These are phyloP conservation scores for Aspergillus sergii DNA, from an alignment of 2,329 filamentous ascomycete genomes.

Conservation along the genomic window DNA sequence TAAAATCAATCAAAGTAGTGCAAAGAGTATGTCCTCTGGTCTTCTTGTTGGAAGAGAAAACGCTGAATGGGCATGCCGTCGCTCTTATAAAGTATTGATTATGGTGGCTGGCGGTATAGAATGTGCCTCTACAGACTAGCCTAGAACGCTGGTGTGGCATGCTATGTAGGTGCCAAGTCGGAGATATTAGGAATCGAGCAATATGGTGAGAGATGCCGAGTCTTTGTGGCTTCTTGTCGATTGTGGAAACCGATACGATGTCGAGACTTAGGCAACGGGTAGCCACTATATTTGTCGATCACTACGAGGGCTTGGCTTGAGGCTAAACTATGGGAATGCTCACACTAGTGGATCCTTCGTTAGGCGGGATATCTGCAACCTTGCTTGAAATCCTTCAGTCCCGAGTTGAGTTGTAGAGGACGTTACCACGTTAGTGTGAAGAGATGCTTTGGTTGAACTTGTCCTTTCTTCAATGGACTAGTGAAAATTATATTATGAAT, in stretches of 20 bases:
- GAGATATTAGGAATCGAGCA: not conserved
- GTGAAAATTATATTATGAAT: not conserved
- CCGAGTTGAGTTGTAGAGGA: not conserved
- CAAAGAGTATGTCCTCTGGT: not conserved
- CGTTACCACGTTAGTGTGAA: not conserved
- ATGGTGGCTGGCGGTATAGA: not conserved
- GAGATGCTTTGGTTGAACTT: not conserved
- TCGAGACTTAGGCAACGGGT: not conserved
- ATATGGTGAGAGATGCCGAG: not conserved
- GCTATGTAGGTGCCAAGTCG: not conserved
- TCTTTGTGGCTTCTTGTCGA: not conserved
- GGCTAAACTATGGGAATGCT: not conserved
- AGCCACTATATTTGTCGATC: not conserved
- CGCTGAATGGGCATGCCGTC: not conserved
- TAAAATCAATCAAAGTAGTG: not conserved
- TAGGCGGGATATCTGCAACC: not conserved
- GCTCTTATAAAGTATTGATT: not conserved
- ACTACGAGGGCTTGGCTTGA: not conserved
- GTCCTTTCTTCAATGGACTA: not conserved
- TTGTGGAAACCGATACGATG: not conserved
- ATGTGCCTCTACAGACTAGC: not conserved
- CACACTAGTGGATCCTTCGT: not conserved
- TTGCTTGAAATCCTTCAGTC: not conserved
- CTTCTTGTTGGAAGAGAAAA: not conserved
- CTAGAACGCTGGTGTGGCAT: not conserved